A percentile compares a stretch with the other conserved stretches of the same genome.
Conservation (phyloP, 176 grass and related monocot genomes). For the Triticum urartu region DNA sequence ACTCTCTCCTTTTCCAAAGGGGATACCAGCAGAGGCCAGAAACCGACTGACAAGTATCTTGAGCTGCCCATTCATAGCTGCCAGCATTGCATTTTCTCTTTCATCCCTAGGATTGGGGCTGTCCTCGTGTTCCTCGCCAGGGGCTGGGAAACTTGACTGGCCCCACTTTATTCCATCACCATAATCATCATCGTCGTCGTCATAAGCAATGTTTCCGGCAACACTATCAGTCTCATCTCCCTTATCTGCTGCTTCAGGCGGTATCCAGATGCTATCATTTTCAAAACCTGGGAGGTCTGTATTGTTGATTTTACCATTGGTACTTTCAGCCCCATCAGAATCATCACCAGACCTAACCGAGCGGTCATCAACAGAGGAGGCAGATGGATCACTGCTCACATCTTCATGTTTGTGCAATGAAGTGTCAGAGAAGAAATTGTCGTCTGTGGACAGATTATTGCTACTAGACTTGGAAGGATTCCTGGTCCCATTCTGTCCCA, state of each 20-base stretch:
- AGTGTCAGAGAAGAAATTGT: constrained; percentile 30
- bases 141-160: constrained; percentile 54
- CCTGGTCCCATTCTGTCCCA: constrained; percentile 6
- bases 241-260: constrained; percentile 73
- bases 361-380: constrained; percentile 35
- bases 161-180: constrained; percentile 66
- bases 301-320: constrained; percentile 30
- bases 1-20: constrained; percentile 38
- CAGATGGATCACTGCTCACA: background rate
- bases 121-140: constrained; percentile 40
- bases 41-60: constrained; percentile 89
- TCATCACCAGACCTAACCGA: constrained; percentile 40
- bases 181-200: constrained; percentile 58
- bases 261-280: constrained; percentile 56
- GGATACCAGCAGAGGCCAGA: constrained; percentile 71
- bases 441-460: constrained; percentile 6
- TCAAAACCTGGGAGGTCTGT: constrained; percentile 11
- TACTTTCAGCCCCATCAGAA: constrained; percentile 48
- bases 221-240: constrained; percentile 50
- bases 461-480: constrained; percentile 14
- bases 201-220: constrained; percentile 38
- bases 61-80: constrained; percentile 94
- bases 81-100: constrained; percentile 81
- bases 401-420: constrained; percentile 17
- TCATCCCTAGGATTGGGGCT: constrained; percentile 43